Percentiles rank a stretch among this genome's conserved stretches.
phyloP scores from a whole-genome alignment of 495 filamentous ascomycete species.

The Monascus purpureus region DNA sequence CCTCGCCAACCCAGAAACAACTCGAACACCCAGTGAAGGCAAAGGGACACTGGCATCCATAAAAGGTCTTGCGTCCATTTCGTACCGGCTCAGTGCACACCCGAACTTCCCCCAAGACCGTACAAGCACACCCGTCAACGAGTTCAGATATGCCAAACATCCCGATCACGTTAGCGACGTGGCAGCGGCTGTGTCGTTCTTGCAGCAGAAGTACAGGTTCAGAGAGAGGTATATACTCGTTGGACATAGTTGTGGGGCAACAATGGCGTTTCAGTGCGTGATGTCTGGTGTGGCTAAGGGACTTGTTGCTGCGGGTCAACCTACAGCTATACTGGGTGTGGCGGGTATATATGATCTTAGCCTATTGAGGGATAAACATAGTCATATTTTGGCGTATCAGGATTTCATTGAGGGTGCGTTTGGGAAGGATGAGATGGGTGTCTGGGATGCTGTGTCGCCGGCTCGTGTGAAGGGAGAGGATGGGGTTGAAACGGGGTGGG shows the following conservation, averaged over 20 bases:
- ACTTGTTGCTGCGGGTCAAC: slow-evolving; percentile 7
- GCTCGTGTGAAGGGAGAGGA: slow-evolving; percentile 17
- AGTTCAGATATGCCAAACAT: slow-evolving; percentile 40
- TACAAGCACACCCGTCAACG: slow-evolving; percentile 15
- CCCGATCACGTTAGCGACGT: slow-evolving; percentile 68
- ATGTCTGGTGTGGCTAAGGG: slow-evolving; percentile 24
- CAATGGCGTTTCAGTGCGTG: slow-evolving; percentile 54
- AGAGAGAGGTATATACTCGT: slow-evolving; percentile 44
- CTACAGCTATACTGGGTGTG: slow-evolving; percentile 42
- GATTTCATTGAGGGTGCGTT: slow-evolving; percentile 51
- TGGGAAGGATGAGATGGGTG: slow-evolving; percentile 33
- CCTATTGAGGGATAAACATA: slow-evolving; percentile 33
- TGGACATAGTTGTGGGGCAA: slow-evolving; percentile 68
- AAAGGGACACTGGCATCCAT: slow-evolving; percentile 32
- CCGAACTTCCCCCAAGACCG: slow-evolving; percentile 42
- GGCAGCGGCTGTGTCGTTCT: slow-evolving; percentile 41
- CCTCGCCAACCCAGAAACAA: slow-evolving; percentile 11
- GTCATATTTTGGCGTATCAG: slow-evolving; percentile 34
- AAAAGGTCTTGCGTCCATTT: slow-evolving; percentile 54
- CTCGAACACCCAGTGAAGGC: slow-evolving; percentile 4
- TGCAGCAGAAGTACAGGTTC: slow-evolving; percentile 42
- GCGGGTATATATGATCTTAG: slow-evolving; percentile 55
- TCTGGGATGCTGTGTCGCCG: slow-evolving; percentile 42
- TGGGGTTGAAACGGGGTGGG: slow-evolving; percentile 26
- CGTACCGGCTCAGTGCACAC: slow-evolving; percentile 70